A percentile compares a stretch with the other conserved stretches of the same genome.
These are phyloP conservation scores for Coniferiporia sulphurascens DNA, from an alignment of 1,284 basidiomycete species.

Conservation along the genomic window DNA sequence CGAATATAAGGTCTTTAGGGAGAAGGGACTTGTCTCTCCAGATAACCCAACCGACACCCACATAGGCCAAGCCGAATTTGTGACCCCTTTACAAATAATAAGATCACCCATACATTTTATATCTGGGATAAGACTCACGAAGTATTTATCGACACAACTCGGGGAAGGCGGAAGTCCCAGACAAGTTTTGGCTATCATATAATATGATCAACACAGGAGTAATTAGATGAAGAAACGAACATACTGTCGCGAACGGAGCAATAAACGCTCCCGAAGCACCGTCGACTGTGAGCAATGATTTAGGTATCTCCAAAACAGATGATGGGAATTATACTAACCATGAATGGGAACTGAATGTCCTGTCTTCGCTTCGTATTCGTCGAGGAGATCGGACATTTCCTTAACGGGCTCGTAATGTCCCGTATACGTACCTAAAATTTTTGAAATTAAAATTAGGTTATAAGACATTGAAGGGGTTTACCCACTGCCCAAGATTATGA, in stretches of 20 bases:
- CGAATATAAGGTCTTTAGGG: slow-evolving; percentile 89
- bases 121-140: slow-evolving; percentile 36
- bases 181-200: slow-evolving; percentile 56
- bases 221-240: slow-evolving; percentile 15
- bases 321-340: slow-evolving; percentile 36
- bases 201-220: slow-evolving; percentile 1
- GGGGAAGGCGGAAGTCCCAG: slow-evolving; percentile 86
- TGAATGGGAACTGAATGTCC: slow-evolving; percentile 84
- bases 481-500: slow-evolving; percentile 71
- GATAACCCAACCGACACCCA: slow-evolving; percentile 87
- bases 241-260: slow-evolving; percentile 71
- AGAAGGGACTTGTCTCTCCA: slow-evolving; percentile 72
- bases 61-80: slow-evolving; percentile 85
- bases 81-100: slow-evolving; percentile 47
- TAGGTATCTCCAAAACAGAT: slow-evolving; percentile 22
- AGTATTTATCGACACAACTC: slow-evolving; percentile 87
- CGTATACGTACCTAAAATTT: slow-evolving; percentile 70
- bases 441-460: slow-evolving; percentile 14
- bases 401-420: slow-evolving; percentile 92
- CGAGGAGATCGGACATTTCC: slow-evolving; percentile 80
- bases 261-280: slow-evolving; percentile 81
- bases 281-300: slow-evolving; percentile 45
- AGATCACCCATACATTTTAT: neutral
- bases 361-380: slow-evolving; percentile 80
- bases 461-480: slow-evolving; percentile 24